Percentiles rank a stretch among this genome's conserved stretches.
phyloP scores from a whole-genome alignment of 805 yeast genomes.

The Barnettozyma sucrosica region DNA sequence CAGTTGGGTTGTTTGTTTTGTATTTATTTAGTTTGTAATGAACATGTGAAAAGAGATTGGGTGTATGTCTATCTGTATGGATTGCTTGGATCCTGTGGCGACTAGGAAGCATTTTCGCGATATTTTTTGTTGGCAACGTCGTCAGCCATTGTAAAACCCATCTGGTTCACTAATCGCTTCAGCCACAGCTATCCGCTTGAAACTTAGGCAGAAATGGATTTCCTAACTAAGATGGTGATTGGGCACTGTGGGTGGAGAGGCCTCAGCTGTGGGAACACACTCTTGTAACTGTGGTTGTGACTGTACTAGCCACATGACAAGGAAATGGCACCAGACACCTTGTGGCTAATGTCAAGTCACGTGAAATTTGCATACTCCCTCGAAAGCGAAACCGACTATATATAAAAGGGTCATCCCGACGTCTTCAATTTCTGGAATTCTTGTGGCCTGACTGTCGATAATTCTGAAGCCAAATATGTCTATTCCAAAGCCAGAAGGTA shows the following conservation, averaged over 20 bases:
- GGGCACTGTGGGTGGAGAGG: no score
- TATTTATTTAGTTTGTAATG: conserved; percentile 10
- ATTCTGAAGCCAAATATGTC: conserved; percentile 27
- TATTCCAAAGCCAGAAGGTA: conserved; percentile 34
- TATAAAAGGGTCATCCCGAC: conserved; percentile 4
- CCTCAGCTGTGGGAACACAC: no score
- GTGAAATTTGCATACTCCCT: conserved; percentile 14
- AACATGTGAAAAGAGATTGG: conserved; percentile 5
- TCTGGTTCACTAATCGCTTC: no score
- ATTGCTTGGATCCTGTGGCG: no score
- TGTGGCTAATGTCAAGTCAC: conserved; percentile 18
- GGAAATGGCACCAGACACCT: background rate
- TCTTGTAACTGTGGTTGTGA: background rate
- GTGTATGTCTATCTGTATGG: no score
- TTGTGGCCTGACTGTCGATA: background rate
- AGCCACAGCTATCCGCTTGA: no score
- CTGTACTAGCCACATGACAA: background rate
- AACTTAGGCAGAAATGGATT: no score
- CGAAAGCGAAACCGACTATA: background rate
- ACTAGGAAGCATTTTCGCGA: no score
- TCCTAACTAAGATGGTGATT: no score
- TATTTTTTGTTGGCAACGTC: no score
- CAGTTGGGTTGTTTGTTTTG: conserved; percentile 7
- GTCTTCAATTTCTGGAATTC: background rate
- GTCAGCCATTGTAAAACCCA: no score